Base-by-base conservation (phyloP, 2,329 filamentous ascomycete species). In the Aspergillus niger region DNA sequence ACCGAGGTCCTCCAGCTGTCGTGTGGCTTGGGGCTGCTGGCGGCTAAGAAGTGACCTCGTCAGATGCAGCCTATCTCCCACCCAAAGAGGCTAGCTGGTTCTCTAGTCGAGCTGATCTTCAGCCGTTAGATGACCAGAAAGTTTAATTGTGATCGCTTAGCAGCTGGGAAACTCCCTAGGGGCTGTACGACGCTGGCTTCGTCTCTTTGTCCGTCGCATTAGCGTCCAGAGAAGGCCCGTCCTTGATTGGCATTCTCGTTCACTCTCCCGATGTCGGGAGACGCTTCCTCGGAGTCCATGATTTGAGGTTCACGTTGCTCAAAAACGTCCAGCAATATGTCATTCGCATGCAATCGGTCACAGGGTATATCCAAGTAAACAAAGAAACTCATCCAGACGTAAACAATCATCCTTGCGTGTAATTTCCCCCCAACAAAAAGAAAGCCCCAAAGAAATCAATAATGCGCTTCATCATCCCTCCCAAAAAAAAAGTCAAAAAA, bases 261-360 rank as follows among this genome's bases (percentile, higher is more conserved):
- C 11, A 20, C 39, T 43, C 41, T 44, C 17, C 8, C 41, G 8
- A 44, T 17, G 41, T 44, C 41, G 38, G 17, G 20, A 44, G 10
- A 13, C 10, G 4, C 41, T 22, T 7, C 8, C 22, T 28, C 11
- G 5, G n/a, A 30, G 11, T n/a, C 10, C 5, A 28, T 28, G 39
- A 32, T 44, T 50, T 20, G 26, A 17, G 15, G 11, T 50, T 50
- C 47, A 50, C 15, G 47, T 50, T 50, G 47, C 47, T 32, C 47
- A 50, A 50, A 50, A 28, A 13, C 5, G 8, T 30, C 26, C 47
- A 28, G 30, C 10, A 28, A 47, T n/a, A 47, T 55, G 24, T 55
- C 53, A 55, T 55, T 55, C 53, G 26, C 30, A 55, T 44, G 39
- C 53, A 32, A 44, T 55, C 41, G 26, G 53, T 32, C 53, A 47